Conservation (phyloP, 108 stramenopile species). For the Cyclotella atomus region DNA sequence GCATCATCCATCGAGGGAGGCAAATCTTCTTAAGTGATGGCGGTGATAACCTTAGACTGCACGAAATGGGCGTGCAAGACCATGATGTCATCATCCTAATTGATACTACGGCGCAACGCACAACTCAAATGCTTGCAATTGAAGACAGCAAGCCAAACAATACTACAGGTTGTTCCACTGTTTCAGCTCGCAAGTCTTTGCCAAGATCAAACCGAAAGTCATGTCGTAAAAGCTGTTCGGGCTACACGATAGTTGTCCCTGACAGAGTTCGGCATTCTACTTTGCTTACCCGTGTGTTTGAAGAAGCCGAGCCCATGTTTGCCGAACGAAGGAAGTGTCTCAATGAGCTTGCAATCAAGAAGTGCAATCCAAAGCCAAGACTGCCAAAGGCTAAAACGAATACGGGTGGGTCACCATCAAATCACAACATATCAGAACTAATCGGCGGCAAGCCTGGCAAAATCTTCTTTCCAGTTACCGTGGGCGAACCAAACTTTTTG, state of each 20-base stretch:
- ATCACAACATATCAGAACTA: neutral
- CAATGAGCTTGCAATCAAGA: neutral
- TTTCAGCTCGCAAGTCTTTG: too few species aligned
- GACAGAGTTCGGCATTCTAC: neutral
- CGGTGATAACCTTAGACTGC: neutral
- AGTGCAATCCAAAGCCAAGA: slow-evolving; percentile 2
- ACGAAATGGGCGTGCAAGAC: neutral
- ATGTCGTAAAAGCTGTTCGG: neutral
- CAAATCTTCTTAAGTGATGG: neutral
- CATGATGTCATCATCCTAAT: neutral
- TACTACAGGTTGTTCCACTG: too few species aligned
- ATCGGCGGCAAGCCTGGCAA: neutral
- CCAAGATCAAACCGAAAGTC: neutral
- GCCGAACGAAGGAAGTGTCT: neutral
- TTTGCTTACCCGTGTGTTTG: neutral
- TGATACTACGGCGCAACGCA: neutral
- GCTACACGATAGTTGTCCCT: neutral
- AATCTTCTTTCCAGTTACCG: neutral
- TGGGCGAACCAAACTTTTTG: neutral
- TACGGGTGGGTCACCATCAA: neutral
- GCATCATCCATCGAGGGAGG: neutral
- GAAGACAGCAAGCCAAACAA: too few species aligned
- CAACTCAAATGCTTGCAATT: neutral
- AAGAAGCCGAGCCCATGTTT: neutral
- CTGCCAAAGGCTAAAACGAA: neutral